A percentile compares a stretch with the other conserved stretches of the same genome.
phyloP scores from a whole-genome alignment of 495 filamentous ascomycete genomes.

The Aspergillus funiculosus region DNA sequence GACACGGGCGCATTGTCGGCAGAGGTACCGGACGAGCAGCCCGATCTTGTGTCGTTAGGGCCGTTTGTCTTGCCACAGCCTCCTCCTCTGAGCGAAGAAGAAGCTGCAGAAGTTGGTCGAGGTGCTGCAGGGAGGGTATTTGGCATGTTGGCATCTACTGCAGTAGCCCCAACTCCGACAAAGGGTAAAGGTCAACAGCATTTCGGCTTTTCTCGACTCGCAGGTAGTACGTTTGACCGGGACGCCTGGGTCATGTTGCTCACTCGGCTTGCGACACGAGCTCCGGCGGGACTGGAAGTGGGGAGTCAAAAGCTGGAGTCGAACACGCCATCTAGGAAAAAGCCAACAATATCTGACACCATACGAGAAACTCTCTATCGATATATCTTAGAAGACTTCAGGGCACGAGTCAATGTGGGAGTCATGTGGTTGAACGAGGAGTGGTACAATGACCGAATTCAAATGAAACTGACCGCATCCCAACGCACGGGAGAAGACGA shows the following conservation, averaged over 20 bases:
- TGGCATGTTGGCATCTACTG: slow-evolving; percentile 62
- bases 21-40: slow-evolving; percentile 44
- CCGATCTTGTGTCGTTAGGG: slow-evolving; percentile 53
- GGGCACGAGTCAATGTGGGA: slow-evolving; percentile 75
- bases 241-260: slow-evolving; percentile 90
- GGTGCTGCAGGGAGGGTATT: slow-evolving; percentile 71
- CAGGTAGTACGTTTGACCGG: slow-evolving; percentile 76
- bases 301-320: slow-evolving; percentile 29
- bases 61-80: slow-evolving; percentile 77
- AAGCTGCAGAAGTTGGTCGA: slow-evolving; percentile 61
- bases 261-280: slow-evolving; percentile 76
- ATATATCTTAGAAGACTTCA: slow-evolving; percentile 87
- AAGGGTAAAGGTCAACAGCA: slow-evolving; percentile 36
- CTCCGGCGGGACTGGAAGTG: slow-evolving; percentile 60
- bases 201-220: slow-evolving; percentile 71
- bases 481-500: slow-evolving; percentile 38
- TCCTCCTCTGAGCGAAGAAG: slow-evolving; percentile 60
- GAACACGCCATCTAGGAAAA: slow-evolving; percentile 14
- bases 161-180: slow-evolving; percentile 52
- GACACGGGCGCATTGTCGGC: slow-evolving; percentile 61
- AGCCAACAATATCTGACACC: slow-evolving; percentile 49
- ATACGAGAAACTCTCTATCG: slow-evolving; percentile 75
- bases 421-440: slow-evolving; percentile 94
- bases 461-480: slow-evolving; percentile 38
- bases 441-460: slow-evolving; percentile 88